Base-by-base conservation (phyloP, 495 filamentous ascomycete genomes). In the Tuber brumale region DNA sequence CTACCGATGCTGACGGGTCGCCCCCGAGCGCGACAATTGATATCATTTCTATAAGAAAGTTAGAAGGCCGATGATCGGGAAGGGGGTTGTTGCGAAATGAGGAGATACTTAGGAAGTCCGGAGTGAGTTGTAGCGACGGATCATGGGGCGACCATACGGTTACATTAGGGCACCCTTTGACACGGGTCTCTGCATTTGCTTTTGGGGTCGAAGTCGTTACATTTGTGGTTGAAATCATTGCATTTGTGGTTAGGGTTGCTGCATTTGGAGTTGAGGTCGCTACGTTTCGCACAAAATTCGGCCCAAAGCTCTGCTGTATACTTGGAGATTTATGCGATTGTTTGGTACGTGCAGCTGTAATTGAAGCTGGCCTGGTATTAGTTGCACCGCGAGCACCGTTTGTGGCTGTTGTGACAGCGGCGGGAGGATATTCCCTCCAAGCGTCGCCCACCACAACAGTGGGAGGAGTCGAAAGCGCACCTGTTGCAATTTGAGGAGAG, bases 1-100 rank as follows among this genome's bases (percentile, higher is more conserved):
- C 73, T 12, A 45, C 76, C 72, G 76, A 71, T 42, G 78, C 76
- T 71, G 79, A 71, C 1, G 78, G 77, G 18, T 80, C 78, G 35
- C 76, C 79, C 35, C 78, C 71, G 51, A 80, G 70, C 66, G 71
- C 79, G 8, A 80, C 78, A 51, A 37, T 79, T 73, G 78, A 78
- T 9, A 80, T 69, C 31, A 77, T 69, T 76, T 80, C 78, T 80
- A n/a, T 76, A 70, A 12, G 37, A 48, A 16, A 46, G 45, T 80
- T 80, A 80, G 73, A 66, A 66, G 27, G 31, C 3, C 14, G 27
- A 66, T 35, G 14, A 35, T 35, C 27, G 57, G 57, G 57, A 66
- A 57, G 51, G n/a, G n/a, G 51, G 14, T 66, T 66, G 27, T 14
- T 16, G 14, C 57, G 57, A 16, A 35, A 18, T 66, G 57, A 66